Evolutionary conservation across 345 rosid species (phyloP).

Genomic region (Dimocarpus longan): DNA sequence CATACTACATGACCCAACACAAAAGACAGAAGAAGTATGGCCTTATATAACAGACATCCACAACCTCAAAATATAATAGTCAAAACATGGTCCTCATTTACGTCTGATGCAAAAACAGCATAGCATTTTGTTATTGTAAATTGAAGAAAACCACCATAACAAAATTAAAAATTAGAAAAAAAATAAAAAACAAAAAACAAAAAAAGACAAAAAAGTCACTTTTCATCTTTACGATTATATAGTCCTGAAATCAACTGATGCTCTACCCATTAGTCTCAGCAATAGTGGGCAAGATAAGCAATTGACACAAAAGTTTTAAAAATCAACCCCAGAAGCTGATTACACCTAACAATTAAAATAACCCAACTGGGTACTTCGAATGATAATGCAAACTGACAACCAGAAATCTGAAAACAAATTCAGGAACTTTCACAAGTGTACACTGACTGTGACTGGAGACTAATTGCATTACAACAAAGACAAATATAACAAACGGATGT

Average conservation of each 20-base stretch:
- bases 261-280: slow-evolving; percentile 47
- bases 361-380: slow-evolving; percentile 17
- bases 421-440: slow-evolving; percentile 19
- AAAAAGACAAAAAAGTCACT: slow-evolving; percentile 31
- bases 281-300: slow-evolving; percentile 26
- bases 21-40: slow-evolving; percentile 52
- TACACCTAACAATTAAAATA: slow-evolving; percentile 5
- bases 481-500: background rate
- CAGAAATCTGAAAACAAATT: slow-evolving; percentile 33
- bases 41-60: slow-evolving; percentile 49
- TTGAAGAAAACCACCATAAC: no score
- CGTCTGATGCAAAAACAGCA: no score
- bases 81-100: slow-evolving; percentile 27
- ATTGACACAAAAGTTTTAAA: slow-evolving; percentile 21
- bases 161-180: no score
- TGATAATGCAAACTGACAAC: slow-evolving; percentile 13
- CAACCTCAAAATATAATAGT: slow-evolving; percentile 42
- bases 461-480: slow-evolving; percentile 12
- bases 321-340: slow-evolving; percentile 16
- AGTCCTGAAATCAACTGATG: slow-evolving; percentile 30
- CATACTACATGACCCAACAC: slow-evolving; percentile 37
- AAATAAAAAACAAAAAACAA: no score
- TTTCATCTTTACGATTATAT: slow-evolving; percentile 32
- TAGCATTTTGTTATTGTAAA: no score
- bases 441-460: slow-evolving; percentile 25